A percentile compares a stretch with the other conserved stretches of the same genome.
phyloP scores from a whole-genome alignment of 192 early-diverging fungal species.

The Coemansia sp. region DNA sequence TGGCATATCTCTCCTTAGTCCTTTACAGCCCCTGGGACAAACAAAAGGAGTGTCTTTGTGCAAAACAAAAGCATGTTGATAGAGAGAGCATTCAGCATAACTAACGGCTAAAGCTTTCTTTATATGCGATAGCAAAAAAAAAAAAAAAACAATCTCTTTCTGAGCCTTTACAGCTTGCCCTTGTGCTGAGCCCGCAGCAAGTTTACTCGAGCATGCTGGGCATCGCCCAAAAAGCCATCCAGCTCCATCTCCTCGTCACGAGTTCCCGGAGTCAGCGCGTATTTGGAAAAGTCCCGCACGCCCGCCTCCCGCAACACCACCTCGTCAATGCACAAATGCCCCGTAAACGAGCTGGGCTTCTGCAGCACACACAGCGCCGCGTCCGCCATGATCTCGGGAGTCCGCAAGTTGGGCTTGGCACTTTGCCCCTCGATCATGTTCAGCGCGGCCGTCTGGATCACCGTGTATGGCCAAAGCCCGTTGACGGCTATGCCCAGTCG shows the following conservation, averaged over 20 bases:
- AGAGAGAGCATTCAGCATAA: no score
- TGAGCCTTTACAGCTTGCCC: not conserved
- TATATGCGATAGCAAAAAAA: not conserved
- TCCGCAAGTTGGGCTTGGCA: constrained; percentile 12
- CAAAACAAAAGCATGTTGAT: no score
- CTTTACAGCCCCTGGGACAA: no score
- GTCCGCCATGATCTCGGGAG: constrained; percentile 74
- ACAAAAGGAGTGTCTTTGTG: no score
- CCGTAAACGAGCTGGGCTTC: constrained; percentile 54
- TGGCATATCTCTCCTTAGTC: no score
- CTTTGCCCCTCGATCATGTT: constrained; percentile 22
- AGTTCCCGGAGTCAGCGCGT: constrained; percentile 58
- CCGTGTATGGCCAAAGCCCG: constrained; percentile 70
- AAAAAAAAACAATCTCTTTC: not conserved
- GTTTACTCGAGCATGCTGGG: constrained; percentile 41
- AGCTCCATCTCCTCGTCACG: constrained; percentile 55
- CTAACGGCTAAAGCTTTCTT: not conserved
- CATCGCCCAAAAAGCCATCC: constrained; percentile 63
- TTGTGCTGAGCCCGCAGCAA: constrained; percentile 30
- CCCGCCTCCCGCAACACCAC: constrained; percentile 67
- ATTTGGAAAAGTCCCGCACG: constrained; percentile 67
- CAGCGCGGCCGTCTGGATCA: constrained; percentile 71
- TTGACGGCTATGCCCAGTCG: constrained; percentile 70
- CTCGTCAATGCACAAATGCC: constrained; percentile 78
- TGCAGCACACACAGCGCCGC: constrained; percentile 65